Base-by-base conservation (phyloP, 495 filamentous ascomycete species). In the Halenospora varia region DNA sequence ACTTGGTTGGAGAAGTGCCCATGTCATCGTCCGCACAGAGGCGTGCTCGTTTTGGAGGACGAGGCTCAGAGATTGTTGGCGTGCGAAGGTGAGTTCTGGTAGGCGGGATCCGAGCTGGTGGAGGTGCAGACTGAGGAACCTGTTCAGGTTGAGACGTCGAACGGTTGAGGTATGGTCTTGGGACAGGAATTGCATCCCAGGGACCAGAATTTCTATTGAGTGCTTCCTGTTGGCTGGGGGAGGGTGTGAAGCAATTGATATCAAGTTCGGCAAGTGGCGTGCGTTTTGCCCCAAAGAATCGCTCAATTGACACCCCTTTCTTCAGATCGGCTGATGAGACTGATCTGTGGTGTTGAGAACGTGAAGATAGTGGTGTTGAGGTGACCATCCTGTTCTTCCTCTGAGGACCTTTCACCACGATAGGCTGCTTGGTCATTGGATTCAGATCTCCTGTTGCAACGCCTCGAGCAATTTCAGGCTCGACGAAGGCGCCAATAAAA, bases 361-460 rank as follows among this genome's bases (percentile, higher is more conserved):
- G 61, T 40, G 64, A 55, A 46, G 48, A 10, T 26, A 53, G 69
- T 55, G 51, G 56, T 42, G 24, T 59, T 61, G 53, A 66, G 42
- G 22, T 53, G 62, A 13, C 63, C 62, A 68, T 76, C 66, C 70
- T 74, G 66, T 75, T 57, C 68, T 75, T 64, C 23, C 68, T 18
- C 26, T 66, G 2, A 8, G 8, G 18, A 45, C 8, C 42, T 56
- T 66, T 24, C 62, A 83, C 47, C 25, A 76, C 47, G 53, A 96
- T 86, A 2, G 77, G 78, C 46, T 85, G 66, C 69, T 96, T 97
- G 15, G 90, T 95, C 57, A 90, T 92, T 15, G 94, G 94, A 68
- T 97, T 86, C 24, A 97, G 70, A 58, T 97, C 88, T 20, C 94
- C 94, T 11, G 60, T 68, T n/a, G 93, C 89, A 55, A 99, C 87